Base-by-base conservation (phyloP, 2,329 filamentous ascomycete species). In the Xylariaceae sp. region DNA sequence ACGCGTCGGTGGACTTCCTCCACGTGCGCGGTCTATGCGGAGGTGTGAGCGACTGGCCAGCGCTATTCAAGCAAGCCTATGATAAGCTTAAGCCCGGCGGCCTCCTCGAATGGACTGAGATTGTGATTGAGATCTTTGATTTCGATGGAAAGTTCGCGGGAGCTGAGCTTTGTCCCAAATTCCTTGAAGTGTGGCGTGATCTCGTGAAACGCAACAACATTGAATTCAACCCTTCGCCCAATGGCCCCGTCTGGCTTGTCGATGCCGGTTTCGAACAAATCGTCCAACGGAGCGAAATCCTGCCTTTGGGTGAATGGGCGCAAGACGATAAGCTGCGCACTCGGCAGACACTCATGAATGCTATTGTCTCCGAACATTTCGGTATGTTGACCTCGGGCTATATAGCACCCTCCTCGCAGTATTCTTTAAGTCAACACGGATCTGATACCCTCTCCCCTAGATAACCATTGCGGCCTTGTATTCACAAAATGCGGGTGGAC, bases 11-110 rank as follows among this genome's bases (percentile, higher is more conserved):
- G 56, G 77, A 79, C 65, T 77, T 78, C 51, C 70, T 79, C 18
- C 76, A 79, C 63, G 71, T 75, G 58, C 74, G 77, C 47, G 74
- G 76, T n/a, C 70, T 77, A 5, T 75, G 75, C 7, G 77, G 75
- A 0, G 81, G 80, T 51, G 68, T 79, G n/a, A 70, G 70, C 30
- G 73, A 78, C 59, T 79, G 76, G 76, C 66, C 69, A 30, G 60
- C 62, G 1, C 63, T 79, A 1, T 61, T 78, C 6, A 61, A 57
- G 7, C 68, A 75, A 51, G 74, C 74, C 0, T 77, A 74, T 54
- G 63, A 66, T 10, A 76, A 77, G 58, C 72, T 79, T 15, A 75
- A 74, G 42, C 76, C 76, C 0, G 77, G 77, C 11, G 77, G 77
- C 1, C 70, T 74, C n/a, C 67, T 79, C 47, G 77, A 79, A 68